Evolutionary conservation across 169 alveolate genomes (phyloP).

Genomic region (Eimeria brunetti): DNA sequence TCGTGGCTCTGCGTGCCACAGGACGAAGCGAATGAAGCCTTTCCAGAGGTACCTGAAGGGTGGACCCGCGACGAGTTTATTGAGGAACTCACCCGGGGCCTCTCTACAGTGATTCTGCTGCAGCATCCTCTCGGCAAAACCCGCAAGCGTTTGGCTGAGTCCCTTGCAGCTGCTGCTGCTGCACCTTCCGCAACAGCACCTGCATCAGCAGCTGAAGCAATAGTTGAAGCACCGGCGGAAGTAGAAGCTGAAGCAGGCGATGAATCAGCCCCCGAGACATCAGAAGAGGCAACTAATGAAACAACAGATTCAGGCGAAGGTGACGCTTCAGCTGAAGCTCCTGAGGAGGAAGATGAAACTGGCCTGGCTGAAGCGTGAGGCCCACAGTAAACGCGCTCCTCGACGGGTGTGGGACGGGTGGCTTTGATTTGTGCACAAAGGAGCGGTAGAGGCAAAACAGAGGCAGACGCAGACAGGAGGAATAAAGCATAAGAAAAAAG

Average conservation of each 20-base stretch:
- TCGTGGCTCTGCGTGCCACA: neutral
- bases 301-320: neutral
- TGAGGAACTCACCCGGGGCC: slow-evolving; percentile 25
- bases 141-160: slow-evolving; percentile 45
- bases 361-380: slow-evolving; percentile 68
- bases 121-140: slow-evolving; percentile 62
- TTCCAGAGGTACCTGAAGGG: slow-evolving; percentile 42
- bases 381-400: neutral
- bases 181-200: neutral
- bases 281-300: neutral
- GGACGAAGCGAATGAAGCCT: slow-evolving; percentile 35
- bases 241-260: slow-evolving; percentile 26
- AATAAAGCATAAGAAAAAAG: neutral
- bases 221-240: neutral
- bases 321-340: slow-evolving; percentile 18
- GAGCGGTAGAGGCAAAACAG: neutral
- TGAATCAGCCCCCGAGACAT: neutral
- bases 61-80: slow-evolving; percentile 9
- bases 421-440: neutral
- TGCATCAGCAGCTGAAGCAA: neutral
- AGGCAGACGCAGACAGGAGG: no score
- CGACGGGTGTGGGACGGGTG: neutral
- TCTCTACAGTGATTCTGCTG: slow-evolving; percentile 12
- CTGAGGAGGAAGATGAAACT: slow-evolving; percentile 57
- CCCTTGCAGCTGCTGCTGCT: slow-evolving; percentile 46